Base-by-base conservation (phyloP, 768 basidiomycete species). In the Mycena floridula region DNA sequence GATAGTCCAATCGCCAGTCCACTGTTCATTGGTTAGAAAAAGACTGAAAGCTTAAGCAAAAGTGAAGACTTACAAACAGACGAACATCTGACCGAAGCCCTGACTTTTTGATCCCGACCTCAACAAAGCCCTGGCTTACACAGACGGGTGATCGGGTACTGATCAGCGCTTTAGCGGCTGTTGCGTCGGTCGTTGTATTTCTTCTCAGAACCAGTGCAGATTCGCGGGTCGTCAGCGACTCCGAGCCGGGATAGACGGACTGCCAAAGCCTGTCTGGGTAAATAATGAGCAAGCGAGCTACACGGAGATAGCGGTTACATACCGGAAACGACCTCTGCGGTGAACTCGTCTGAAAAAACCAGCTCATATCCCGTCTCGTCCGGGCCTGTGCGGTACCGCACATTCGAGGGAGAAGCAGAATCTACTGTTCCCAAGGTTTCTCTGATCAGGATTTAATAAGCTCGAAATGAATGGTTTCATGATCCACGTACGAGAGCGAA, bases 261-360 rank as follows among this genome's bases (percentile, higher is more conserved):
- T 50, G 44, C 54, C 55, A 53, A 32, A 53, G 13, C 37, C 55
- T 57, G 32, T 9, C 27, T 2, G 5, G 5, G 18, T 43, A 15
- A 15, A 4, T 32, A 6, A n/a, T 13, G 5, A 36, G n/a, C 23
- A 46, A 25, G 12, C 8, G 12, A 30, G 28, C 9, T n/a, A 20
- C 41, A 7, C 12, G 8, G 11, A 20, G 21, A 43, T 15, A 7
- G 20, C 26, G 5, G 18, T 11, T 11, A 26, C 20, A 63, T 64
- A 6, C 66, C 78, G 7, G 64, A 55, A 49, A 64, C 67, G 49
- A 73, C 79, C 0, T 76, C 74, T 16, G 54, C 55, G 38, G 81
- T 69, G 56, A 83, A 85, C 65, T 85, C 82, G 54, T 84, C 82
- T 5, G 74, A 76, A 56, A 81, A 84, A 21, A 79, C 65, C 44